Evolutionary conservation across 306 rosid species (phyloP), one percentile per base, ranked within the genome.

Genomic region (Trifolium subterraneum): DNA sequence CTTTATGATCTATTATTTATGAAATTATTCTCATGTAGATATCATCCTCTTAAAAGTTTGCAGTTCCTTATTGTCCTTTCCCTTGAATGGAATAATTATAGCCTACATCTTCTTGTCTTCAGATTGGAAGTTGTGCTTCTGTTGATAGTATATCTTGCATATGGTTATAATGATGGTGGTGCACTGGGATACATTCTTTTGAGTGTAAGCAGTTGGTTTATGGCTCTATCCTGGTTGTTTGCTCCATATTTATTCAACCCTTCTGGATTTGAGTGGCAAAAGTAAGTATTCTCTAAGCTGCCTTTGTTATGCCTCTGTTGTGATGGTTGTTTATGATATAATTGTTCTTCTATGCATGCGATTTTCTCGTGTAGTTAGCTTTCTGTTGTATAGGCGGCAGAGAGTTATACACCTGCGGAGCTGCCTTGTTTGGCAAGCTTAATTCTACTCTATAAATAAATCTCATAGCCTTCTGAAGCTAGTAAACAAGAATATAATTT

Each of bases 211-310:
- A 94, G 93, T 81, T 94, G 99, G 99, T 90, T 86, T 81, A 91
- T 94, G 99, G 97, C 99, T 78, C 54, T 92, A 68, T 94, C 99
- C 56, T 94, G 99, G 99, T 93, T 94, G 71, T 94, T 90, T 86
- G 97, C 99, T 68, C 99, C 99, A 35, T 91, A 86, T 78, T 74
- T 94, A 75, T 94, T 94, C 90, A 94, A 94, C 82, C 99, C 99
- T 2, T 86, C 99, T 47, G 97, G 93, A 79, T 94, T 94, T 85
- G 99, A 94, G 84, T 94, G 99, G 99, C 97, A 92, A 72, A 94
- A 94, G 99, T 91, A 84, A 86, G 98, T 82, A 23, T 33, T 23
- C 2, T 69, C 54, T 65, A 39, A 41, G 70, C 35, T 39, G 16
- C 19, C 11, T 29, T 33, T 65, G 35, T 22, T 18, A 38, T 38